Evolutionary conservation across 2,329 filamentous ascomycete species (phyloP), one percentile per base, ranked within the genome.

Genomic region (Blastomyces percursus): DNA sequence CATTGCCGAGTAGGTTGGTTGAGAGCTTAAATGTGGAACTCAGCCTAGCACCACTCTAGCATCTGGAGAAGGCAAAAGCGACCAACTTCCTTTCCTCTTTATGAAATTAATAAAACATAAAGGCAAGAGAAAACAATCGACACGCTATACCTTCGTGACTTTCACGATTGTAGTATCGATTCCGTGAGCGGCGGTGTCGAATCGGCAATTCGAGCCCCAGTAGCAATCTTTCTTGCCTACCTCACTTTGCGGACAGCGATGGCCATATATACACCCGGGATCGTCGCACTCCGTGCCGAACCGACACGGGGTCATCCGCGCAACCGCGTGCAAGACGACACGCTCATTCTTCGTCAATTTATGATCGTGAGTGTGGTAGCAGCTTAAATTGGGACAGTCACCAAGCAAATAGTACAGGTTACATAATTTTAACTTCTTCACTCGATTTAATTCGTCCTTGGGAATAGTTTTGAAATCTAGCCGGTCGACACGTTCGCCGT

Each of bases 401-500:
- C 78, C 76, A 52, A 83, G 79, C 30, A 87, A 76, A 68, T 81
- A 86, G 69, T 83, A 79, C 62, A 84, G 80, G 68, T 86, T 86
- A 76, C 84, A 86, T 63, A 86, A 73, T 69, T 86, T 86, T 65
- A 85, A 71, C 71, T 82, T 83, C 73, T 86, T 86, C 67, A 86
- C 74, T 24, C 82, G 80, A 67, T 82, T 80, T 56, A 86, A 76
- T 64, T 85, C 82, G 21, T 82, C 77, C 63, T 82, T 75, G 58
- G 77, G 76, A 73, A 77, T 84, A 72, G 71, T 80, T 79, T 73
- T 80, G 73, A 72, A 78, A 69, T 70, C 78, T 67, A 71, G 77
- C 67, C 74, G 73, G 68, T 87, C 84, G 62, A 87, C 77, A 62
- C 84, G 82, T 68, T 86, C 83, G 46, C 83, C 83, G 63, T 76